Evolutionary conservation across 2,329 filamentous ascomycete genomes (phyloP), one percentile per base, ranked within the genome.

Genomic region (Cryphonectria radicalis): DNA sequence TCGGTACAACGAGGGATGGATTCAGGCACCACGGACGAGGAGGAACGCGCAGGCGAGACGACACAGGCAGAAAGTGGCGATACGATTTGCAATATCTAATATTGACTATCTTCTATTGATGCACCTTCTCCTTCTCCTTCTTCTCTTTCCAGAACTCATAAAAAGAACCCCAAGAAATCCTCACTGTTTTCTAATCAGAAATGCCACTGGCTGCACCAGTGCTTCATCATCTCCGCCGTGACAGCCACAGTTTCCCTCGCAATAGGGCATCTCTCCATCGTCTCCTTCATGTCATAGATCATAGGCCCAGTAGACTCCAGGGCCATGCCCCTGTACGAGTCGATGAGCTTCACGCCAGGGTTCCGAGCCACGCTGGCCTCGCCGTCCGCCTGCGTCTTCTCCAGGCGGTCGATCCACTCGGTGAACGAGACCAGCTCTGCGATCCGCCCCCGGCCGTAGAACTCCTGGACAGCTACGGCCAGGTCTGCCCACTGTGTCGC

Each of bases 331-430:
- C 77, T 77, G 73, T 85, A 87, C 59, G 84, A 83, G 46, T 85
- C 84, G 0, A 87, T 74, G 55, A 88, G 77, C 77, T 87, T 88
- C 53, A 87, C 74, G 28, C 82, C 85, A 0, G 85, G 84, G 73
- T 86, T 86, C 46, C 76, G 77, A 1, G 79, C 78, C 0, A 85
- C 71, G 13, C 37, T 66, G 50, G 80, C 77, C 1, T 79, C 76
- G 19, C 77, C 79, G 4, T 77, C 77, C 11, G 77, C 76, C 1
- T 78, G 78, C 63, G 82, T 84, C 68, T 80, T 71, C 69, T 84
- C 81, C 19, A 87, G 77, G 14, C 77, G 75, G 10, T 77, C 65
- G 4, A 86, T 75, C 86, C 85, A 87, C 35, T 84, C 81, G 28
- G 74, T 64, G 60, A 85, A 80, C 11, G 77, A 72, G 1, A 87